phyloP scores from a whole-genome alignment of 2,329 filamentous ascomycete species.

The Microdochium trichocladiopsis region DNA sequence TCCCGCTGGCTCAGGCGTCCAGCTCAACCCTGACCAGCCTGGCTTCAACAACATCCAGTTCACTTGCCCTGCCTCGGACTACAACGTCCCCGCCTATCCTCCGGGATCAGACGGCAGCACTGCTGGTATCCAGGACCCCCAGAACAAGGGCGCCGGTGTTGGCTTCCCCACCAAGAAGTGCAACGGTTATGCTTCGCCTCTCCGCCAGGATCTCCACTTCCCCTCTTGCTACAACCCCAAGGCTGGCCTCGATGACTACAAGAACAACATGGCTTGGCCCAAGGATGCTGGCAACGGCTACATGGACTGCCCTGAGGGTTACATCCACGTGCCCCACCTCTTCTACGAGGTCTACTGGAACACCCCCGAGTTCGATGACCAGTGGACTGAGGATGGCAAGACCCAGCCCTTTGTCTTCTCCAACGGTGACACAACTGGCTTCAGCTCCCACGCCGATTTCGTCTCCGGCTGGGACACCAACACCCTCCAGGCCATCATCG shows the following conservation, averaged over 20 bases:
- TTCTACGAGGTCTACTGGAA: slow-evolving; percentile 57
- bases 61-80: slow-evolving; percentile 50
- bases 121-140: slow-evolving; percentile 47
- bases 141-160: slow-evolving; percentile 47
- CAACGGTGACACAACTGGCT: slow-evolving; percentile 65
- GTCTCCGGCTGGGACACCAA: slow-evolving; percentile 63
- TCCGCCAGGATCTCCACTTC: slow-evolving; percentile 63
- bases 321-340: slow-evolving; percentile 47
- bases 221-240: slow-evolving; percentile 67
- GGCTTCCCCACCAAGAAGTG: slow-evolving; percentile 69
- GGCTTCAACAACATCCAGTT: slow-evolving; percentile 48
- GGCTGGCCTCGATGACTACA: slow-evolving; percentile 50
- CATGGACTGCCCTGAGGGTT: slow-evolving; percentile 47
- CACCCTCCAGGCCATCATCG: slow-evolving; percentile 59
- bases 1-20: slow-evolving; percentile 37
- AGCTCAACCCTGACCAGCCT: slow-evolving; percentile 45
- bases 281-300: slow-evolving; percentile 35
- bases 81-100: slow-evolving; percentile 44
- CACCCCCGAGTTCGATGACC: slow-evolving; percentile 41
- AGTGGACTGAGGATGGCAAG: slow-evolving; percentile 47
- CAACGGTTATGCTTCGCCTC: slow-evolving; percentile 53
- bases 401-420: slow-evolving; percentile 60
- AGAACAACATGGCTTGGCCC: slow-evolving; percentile 63
- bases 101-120: slow-evolving; percentile 43
- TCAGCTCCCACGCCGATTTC: slow-evolving; percentile 66